Evolutionary conservation across 306 rosid genomes (phyloP), one percentile per base, ranked within the genome.

Genomic region (Hippophae rhamnoides): DNA sequence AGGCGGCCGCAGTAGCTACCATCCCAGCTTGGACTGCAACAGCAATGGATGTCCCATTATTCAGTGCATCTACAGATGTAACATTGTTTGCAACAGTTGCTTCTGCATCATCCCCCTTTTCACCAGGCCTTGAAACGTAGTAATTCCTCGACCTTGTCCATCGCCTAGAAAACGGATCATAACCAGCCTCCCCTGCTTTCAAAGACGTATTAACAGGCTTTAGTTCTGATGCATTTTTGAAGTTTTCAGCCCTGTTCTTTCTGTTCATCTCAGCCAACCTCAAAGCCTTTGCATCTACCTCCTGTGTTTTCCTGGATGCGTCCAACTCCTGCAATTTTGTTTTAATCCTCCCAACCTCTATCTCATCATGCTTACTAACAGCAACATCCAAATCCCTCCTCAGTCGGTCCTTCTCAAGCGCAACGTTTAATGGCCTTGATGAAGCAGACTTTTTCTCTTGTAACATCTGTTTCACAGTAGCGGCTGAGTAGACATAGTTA

Each of bases 161-260:
- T 74, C 98, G 78, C 79, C 96, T 85, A 13, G 98, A 92, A 75
- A 92, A 92, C n/a, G 96, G 99, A 79, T 92, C 99, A 70, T 92
- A 88, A 67, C 99, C 96, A 5, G 86, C 95, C 78, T 92, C 96
- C 47, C 99, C 99, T 3, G 90, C 93, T 78, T 82, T 92, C 74
- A 92, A 75, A 54, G 56, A 66, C 6, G 14, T 55, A 52, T 74
- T 86, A 44, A 60, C 5, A 13, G 85, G 89, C 71, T 72, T 88
- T 55, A 81, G 60, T 75, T 71, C 90, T 25, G 99, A 88, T 43
- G 96, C 99, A 73, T 85, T 92, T 73, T 92, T 92, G 76, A 92
- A 92, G 68, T 92, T 92, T 69, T 92, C 99, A 64, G 80, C 87
- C 79, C 99, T 78, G 68, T 92, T 92, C 79, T 82, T 92, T 62